Conservation (phyloP, 805 yeast genomes). For the Saturnispora quitensis region DNA sequence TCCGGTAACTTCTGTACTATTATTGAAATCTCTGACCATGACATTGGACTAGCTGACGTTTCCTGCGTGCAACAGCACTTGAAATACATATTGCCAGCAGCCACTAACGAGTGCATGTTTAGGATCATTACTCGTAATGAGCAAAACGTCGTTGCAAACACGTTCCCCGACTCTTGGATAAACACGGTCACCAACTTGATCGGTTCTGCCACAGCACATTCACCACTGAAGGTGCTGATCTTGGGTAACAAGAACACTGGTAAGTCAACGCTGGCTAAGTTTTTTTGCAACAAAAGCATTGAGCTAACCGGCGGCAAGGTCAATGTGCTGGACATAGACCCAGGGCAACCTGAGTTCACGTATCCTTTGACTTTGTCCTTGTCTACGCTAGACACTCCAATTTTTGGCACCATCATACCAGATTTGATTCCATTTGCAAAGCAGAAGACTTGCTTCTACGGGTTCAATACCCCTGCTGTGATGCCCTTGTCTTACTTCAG, state of each 20-base stretch:
- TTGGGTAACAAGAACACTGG: constrained; percentile 73
- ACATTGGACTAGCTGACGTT: constrained; percentile 38
- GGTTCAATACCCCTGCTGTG: constrained; percentile 60
- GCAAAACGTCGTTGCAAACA: constrained; percentile 23
- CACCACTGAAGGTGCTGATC: constrained; percentile 28
- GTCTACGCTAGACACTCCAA: constrained; percentile 25
- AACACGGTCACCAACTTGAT: constrained; percentile 12
- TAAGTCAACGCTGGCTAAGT: constrained; percentile 60
- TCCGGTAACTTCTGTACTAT: constrained; percentile 32
- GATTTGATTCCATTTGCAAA: constrained; percentile 16
- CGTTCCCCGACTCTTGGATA: constrained; percentile 23
- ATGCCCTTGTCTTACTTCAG: constrained; percentile 48
- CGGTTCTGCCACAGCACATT: not conserved
- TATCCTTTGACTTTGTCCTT: constrained; percentile 64
- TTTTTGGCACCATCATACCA: constrained; percentile 29
- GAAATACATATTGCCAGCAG: constrained; percentile 32
- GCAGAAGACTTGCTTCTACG: constrained; percentile 35
- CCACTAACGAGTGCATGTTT: constrained; percentile 28
- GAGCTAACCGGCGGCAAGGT: constrained; percentile 18
- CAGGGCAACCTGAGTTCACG: constrained; percentile 80
- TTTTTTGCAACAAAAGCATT: constrained; percentile 42
- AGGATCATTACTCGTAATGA: constrained; percentile 20
- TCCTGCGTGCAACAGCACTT: constrained; percentile 37
- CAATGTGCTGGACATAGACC: constrained; percentile 67
- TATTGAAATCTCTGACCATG: constrained; percentile 28